These are phyloP conservation scores for Dalechampia spathulata DNA, from an alignment of 441 rosid genomes.

Conservation along the genomic window DNA sequence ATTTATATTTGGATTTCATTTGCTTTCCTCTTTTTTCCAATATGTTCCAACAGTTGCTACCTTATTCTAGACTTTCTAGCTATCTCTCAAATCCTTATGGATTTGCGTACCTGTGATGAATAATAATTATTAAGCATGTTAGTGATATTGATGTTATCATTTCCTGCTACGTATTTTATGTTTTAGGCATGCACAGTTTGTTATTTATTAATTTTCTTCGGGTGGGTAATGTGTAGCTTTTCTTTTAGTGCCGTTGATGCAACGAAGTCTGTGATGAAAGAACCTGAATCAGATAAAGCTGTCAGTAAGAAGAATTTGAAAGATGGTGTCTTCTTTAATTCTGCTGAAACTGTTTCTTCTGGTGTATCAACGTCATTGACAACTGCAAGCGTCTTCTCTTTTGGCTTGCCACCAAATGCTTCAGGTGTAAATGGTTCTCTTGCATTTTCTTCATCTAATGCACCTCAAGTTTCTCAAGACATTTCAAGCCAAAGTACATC, in stretches of 20 bases:
- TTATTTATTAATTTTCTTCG: not conserved
- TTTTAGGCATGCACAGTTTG: not conserved
- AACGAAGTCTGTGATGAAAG: conserved; percentile 25
- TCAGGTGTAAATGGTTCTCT: conserved; percentile 38
- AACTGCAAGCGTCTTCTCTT: conserved; percentile 36
- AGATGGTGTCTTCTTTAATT: conserved; percentile 16
- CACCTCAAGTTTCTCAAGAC: conserved; percentile 22
- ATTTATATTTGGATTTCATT: too few relatives aligned
- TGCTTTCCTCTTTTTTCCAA: too few relatives aligned
- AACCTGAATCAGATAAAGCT: conserved; percentile 36
- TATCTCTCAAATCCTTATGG: too few relatives aligned
- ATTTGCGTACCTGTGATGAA: not conserved
- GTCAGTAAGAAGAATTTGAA: conserved; percentile 25
- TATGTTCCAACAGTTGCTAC: too few relatives aligned
- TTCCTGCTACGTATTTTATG: not conserved
- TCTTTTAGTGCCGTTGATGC: conserved; percentile 25
- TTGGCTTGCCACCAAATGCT: conserved; percentile 25
- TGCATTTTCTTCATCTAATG: conserved; percentile 23
- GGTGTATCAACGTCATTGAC: conserved; percentile 27
- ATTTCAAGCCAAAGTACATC: conserved; percentile 26
- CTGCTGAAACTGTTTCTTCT: conserved; percentile 26
- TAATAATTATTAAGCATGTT: not conserved
- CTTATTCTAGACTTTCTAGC: too few relatives aligned
- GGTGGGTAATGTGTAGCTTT: conserved; percentile 30
- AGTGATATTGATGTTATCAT: not conserved